Evolutionary conservation across 2,329 filamentous ascomycete species (phyloP), one percentile per base, ranked within the genome.

Genomic region (Aspergillus neoniger): DNA sequence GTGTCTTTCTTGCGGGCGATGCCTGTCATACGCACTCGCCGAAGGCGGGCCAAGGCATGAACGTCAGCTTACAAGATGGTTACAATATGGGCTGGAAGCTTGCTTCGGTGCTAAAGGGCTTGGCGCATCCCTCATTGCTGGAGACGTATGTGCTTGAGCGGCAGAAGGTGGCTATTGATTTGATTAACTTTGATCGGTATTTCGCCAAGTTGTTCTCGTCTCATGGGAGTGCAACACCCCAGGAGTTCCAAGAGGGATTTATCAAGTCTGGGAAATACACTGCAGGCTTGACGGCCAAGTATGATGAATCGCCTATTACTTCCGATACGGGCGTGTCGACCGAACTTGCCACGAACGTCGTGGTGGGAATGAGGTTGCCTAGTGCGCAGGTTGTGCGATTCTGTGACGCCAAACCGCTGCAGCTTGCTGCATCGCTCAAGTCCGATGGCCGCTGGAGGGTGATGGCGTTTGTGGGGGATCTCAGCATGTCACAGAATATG

Each of bases 1-100:
- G 86, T 15, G 83, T 89, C n/a, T 91, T 91, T 72, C 79, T 91
- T 41, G 86, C 86, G 12, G 88, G 88, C 15, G 88, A 91, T 69
- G 88, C 88, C 36, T 88, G 86, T 79, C 70, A 84, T 66, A 91
- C 88, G 0, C 88, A 91, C 70, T 88, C 86, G 2, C 88, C 88
- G 4, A 90, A 90, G 74, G 87, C 88, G 1, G 88, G 88, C 0
- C 88, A 90, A 75, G 88, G 81, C 0, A 80, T 80, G 78, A 80
- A 80, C 57, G 76, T 78, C 44, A 77, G 75, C 14, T 72, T 89
- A 61, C 86, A 88, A 66, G 87, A 89, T 63, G 69, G 80, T 14
- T 84, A 86, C 65, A 87, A 87, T 59, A 80, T 86, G 55, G 85
- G 85, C 5, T 87, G 84, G 84, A 87, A 87, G 66, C 75, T 87